Evolutionary conservation across 441 rosid genomes (phyloP).

Genomic region (Erodium moschatum): DNA sequence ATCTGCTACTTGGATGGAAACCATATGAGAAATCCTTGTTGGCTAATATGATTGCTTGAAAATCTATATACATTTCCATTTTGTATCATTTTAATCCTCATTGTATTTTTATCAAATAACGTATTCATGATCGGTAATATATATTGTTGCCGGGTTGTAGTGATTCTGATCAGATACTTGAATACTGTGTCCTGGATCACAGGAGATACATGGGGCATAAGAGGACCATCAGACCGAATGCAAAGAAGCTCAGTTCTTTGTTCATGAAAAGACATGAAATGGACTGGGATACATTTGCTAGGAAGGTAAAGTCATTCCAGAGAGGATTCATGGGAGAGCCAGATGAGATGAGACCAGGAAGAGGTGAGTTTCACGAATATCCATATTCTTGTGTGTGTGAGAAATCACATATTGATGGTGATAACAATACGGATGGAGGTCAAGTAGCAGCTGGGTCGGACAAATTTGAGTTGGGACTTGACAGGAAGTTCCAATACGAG

Average conservation of each 20-base stretch:
- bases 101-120: no score
- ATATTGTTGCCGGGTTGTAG: no score
- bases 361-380: constrained; percentile 81
- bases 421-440: constrained; percentile 18
- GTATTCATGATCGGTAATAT: background rate
- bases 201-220: constrained; percentile 95
- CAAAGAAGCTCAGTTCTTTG: constrained; percentile 71
- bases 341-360: constrained; percentile 72
- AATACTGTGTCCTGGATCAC: constrained; percentile 8
- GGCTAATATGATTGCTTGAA: no score
- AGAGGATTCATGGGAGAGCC: constrained; percentile 99
- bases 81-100: no score
- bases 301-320: constrained; percentile 67
- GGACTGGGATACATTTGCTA: constrained; percentile 74
- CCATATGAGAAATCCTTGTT: background rate
- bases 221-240: constrained; percentile 91
- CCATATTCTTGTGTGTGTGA: constrained; percentile 80
- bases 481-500: constrained; percentile 17
- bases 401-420: constrained; percentile 26
- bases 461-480: constrained; percentile 8
- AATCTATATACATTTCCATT: no score
- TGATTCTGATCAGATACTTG: background rate
- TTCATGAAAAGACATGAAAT: constrained; percentile 57
- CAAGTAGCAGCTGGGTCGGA: constrained; percentile 11
- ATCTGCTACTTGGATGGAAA: background rate